Base-by-base conservation (phyloP, 441 rosid genomes). In the Eruca vesicaria region DNA sequence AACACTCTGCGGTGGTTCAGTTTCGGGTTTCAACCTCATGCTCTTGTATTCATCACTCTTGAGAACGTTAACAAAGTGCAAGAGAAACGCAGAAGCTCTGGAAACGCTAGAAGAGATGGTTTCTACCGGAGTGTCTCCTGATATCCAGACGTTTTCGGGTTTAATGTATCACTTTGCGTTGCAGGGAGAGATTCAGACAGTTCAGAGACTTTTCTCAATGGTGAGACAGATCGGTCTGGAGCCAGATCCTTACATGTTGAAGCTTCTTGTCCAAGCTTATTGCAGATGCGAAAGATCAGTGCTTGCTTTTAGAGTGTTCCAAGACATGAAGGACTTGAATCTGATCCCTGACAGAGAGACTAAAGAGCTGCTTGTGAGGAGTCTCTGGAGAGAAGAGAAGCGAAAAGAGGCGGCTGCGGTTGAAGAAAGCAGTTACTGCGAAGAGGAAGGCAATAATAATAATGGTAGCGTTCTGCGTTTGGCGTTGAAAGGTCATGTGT, bases 381-480 rank as follows among this genome's bases (percentile, higher is more conserved):
- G 94, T 84, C 94, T 90, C 36, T 93, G 98, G 98, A 88, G 84
- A 77, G 98, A 95, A 89, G 98, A 93, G 80, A 89, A 84, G 84
- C 80, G 97, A 60, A 95, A 81, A 83, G 98, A 95, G 79, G 96
- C 97, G 38, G 97, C 94, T 36, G 68, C 68, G 61, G 88, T 95
- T 45, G 91, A 90, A 87, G 97, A 89, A 79, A 86, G 85, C 58
- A 84, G 84, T 38, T 26, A 26, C 35, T 56, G 52, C 52, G 36
- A 63, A 3, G 86, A 80, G 53, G 83, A 81, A 66, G 72, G 29
- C 48, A 28, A 48, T 16, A 21, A 23, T 16, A 21, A 23, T 23
- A 23, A 10, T 10, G 65, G 63, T 29, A 79, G 72, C 55, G 84
- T 76, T 58, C 85, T 86, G 82, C 92, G 90, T 26, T 85, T 83